Percentiles rank a stretch among this genome's conserved stretches.
phyloP scores from a whole-genome alignment of 306 rosid species.

The Quercus gilva region DNA sequence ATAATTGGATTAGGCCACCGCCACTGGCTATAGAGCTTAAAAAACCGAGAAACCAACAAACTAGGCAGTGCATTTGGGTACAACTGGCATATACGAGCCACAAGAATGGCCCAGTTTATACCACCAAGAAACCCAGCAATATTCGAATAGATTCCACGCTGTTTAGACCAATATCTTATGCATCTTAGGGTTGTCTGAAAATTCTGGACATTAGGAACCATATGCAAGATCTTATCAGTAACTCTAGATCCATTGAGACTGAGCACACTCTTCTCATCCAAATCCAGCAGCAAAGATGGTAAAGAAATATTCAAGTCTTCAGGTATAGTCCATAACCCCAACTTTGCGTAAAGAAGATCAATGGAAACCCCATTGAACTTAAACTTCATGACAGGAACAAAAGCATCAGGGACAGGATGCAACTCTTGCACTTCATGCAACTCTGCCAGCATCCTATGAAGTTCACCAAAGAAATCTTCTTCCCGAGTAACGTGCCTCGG shows the following conservation, averaged over 20 bases:
- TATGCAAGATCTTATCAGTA: background rate
- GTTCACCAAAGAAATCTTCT: background rate
- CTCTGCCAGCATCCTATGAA: background rate
- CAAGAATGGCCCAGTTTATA: constrained; percentile 1
- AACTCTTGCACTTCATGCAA: background rate
- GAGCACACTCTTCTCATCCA: background rate
- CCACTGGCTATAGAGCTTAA: background rate
- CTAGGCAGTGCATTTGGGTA: background rate
- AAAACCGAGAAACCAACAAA: background rate
- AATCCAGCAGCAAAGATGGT: background rate
- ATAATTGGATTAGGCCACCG: background rate
- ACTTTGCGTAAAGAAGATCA: constrained; percentile 1
- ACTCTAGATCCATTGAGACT: background rate
- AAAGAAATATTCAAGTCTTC: constrained; percentile 2
- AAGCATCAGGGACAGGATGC: background rate
- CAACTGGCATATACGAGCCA: background rate
- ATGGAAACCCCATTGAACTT: background rate
- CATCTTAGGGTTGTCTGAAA: background rate
- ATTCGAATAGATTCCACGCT: background rate
- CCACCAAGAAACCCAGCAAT: constrained; percentile 7
- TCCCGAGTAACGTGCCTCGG: background rate
- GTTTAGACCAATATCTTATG: background rate
- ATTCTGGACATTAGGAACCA: background rate
- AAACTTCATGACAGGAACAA: constrained; percentile 4
- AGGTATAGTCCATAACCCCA: background rate